Evolutionary conservation across 1,284 basidiomycete species (phyloP).

Genomic region (Xerocomus amazonicus): DNA sequence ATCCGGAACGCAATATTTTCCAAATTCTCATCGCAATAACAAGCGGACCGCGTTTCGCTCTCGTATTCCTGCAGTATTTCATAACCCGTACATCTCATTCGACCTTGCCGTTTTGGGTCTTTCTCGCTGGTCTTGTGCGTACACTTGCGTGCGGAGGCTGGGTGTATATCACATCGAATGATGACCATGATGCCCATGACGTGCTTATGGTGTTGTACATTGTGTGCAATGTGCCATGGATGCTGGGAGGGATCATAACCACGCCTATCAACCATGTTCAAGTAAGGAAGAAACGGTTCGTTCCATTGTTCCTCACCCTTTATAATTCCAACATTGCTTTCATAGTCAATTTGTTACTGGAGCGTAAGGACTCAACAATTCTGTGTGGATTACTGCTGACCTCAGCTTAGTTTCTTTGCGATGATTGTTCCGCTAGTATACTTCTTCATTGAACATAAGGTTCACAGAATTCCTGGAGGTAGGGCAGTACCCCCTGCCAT

Average conservation of each 20-base stretch:
- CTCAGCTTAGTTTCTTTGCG: constrained; percentile 57
- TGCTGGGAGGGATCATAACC: constrained; percentile 66
- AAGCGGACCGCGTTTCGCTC: constrained; percentile 78
- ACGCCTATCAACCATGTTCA: constrained; percentile 43
- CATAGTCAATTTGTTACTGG: constrained; percentile 50
- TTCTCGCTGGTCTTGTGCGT: constrained; percentile 66
- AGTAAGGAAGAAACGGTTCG: constrained; percentile 53
- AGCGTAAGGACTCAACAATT: constrained; percentile 36
- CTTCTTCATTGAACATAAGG: constrained; percentile 83
- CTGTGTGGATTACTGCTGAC: constrained; percentile 6
- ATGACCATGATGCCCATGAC: constrained; percentile 83
- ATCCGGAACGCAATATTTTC: constrained; percentile 84
- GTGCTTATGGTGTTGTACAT: constrained; percentile 87
- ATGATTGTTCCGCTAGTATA: constrained; percentile 75
- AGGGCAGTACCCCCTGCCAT: constrained; percentile 1
- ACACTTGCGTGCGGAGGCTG: constrained; percentile 88
- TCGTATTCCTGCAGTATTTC: constrained; percentile 74
- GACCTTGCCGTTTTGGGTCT: constrained; percentile 52
- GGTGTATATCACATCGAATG: constrained; percentile 86
- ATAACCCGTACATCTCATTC: constrained; percentile 47
- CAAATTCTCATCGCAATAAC: constrained; percentile 88
- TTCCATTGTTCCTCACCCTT: constrained; percentile 1
- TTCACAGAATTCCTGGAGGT: constrained; percentile 78
- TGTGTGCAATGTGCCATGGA: constrained; percentile 83
- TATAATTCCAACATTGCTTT: not conserved